These are phyloP conservation scores for Bacterosira constricta DNA, from an alignment of 108 stramenopile species.

Conservation along the genomic window DNA sequence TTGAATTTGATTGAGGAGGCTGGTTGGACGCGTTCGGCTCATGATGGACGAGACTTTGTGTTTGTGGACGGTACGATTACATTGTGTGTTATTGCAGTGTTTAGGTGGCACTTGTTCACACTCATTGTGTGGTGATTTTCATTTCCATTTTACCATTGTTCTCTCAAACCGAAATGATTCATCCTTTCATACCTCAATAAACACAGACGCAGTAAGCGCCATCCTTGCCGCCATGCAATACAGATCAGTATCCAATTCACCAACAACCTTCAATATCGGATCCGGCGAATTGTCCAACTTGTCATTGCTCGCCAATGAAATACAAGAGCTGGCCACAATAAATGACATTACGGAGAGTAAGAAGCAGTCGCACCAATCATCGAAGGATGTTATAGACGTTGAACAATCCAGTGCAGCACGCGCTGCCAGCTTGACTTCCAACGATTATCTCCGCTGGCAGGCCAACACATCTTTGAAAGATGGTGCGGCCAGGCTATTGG, in stretches of 20 bases:
- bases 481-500: slow-evolving; percentile 60
- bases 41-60: slow-evolving; percentile 56
- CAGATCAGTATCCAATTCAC: slow-evolving; percentile 33
- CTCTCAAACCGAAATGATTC: background rate
- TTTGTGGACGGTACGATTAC: slow-evolving; percentile 58
- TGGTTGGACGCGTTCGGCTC: slow-evolving; percentile 27
- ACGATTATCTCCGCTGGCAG: slow-evolving; percentile 50
- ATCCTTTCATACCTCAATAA: background rate
- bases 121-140: background rate
- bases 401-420: slow-evolving; percentile 38
- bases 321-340: slow-evolving; percentile 16
- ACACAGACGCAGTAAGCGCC: slow-evolving; percentile 63
- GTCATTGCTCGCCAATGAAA: slow-evolving; percentile 33
- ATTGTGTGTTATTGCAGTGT: background rate
- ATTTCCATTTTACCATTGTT: background rate
- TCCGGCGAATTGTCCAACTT: slow-evolving; percentile 31
- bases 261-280: slow-evolving; percentile 52
- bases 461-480: slow-evolving; percentile 54
- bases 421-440: slow-evolving; percentile 24
- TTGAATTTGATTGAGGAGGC: slow-evolving; percentile 36
- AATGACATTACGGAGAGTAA: slow-evolving; percentile 9
- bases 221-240: slow-evolving; percentile 81
- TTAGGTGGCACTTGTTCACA: no score
- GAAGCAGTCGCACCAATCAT: background rate
- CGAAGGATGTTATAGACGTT: slow-evolving; percentile 33